Base-by-base conservation (phyloP, 768 basidiomycete species). In the Strobilomyces dryophilus region DNA sequence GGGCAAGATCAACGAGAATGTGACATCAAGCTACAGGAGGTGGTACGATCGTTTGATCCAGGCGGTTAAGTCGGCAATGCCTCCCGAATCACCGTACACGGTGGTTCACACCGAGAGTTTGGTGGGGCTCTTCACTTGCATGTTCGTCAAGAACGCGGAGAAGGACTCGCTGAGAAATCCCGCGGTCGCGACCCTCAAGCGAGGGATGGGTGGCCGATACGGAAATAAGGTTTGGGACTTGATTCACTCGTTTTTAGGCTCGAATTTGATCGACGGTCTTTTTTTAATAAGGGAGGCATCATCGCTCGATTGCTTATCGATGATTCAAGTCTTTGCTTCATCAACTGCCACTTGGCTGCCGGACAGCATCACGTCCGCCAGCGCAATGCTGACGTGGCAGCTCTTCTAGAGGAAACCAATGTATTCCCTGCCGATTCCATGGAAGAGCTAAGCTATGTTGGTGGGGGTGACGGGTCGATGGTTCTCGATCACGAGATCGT, bases 151-250 rank as follows among this genome's bases (percentile, higher is more conserved):
- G 75, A 77, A 79, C 53, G 69, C 79, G 40, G 81, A 91, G 72
- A 78, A 79, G 65, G 64, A 66, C 27, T 66, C 73, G 51, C 69
- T 97, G 54, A 78, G 82, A 63, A 84, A 92, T 66, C 70, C 82
- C 42, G 77, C 86, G 10, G 82, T 92, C n/a, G 83, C 85, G 6
- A 89, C 86, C 1, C 77, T 98, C 54, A 98, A 98, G 72, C 77
- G 93, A 15, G 95, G 95, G 1, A 89, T 99, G 80, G 87, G 88
- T 0, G 93, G 94, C 2, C 75, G 87, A 51, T 95, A 95, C 66
- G 95, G 95, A 1, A 98, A 98, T 67, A 98, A 99, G 83, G 94
- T 91, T n/a, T n/a, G n/a, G n/a, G n/a, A n/a, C n/a, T n/a, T n/a
- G n/a, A n/a, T n/a, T n/a, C n/a, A n/a, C 63, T 43, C 39, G 17